Evolutionary conservation across 2,329 filamentous ascomycete species (phyloP), one percentile per base, ranked within the genome.

Genomic region (Eurotiales sp.): DNA sequence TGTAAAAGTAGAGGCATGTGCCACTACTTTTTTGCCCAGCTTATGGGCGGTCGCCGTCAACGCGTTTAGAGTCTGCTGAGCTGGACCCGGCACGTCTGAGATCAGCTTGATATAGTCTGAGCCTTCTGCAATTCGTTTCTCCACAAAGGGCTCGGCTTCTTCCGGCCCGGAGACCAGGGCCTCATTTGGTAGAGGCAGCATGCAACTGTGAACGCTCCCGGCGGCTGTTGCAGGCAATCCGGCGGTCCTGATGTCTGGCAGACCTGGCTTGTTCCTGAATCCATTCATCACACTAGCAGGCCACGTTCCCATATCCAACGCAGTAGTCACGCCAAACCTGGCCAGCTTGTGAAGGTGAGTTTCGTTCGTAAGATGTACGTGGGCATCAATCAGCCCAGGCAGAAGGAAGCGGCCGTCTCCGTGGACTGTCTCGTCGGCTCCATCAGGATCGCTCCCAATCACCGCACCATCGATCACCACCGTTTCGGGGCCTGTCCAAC

Each of bases 321-420:
- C 55, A 3, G 59, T 62, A 12, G 60, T 62, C n/a, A 63, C 51
- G 21, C 61, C 57, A 45, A 55, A 55, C 5, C 32, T 45, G 7
- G 56, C 53, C 3, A 61, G 40, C 7, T 37, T n/a, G 11, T 57
- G 17, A 7, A 62, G 53, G n/a, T 56, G 41, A 2, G 15, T 17
- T 10, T 47, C n/a, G 14, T 53, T 42, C n/a, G 7, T 15, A 1
- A 54, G 44, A 41, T 62, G 60, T 14, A 53, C 22, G 23, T 64
- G 60, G 46, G 43, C 49, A 32, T 64, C 61, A 23, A 64, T 62
- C 30, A 64, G 51, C 4, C 60, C 60, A 4, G 61, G 60, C 4
- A 63, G 44, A 8, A 64, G 52, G 30, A 55, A 52, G 2, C 22
- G 41, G 1, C 52, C 52, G 37, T 54, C 46, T 8, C 50, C 59